Evolutionary conservation across 805 yeast genomes (phyloP), one percentile per base, ranked within the genome.

Genomic region (Teunomyces gatunensis): DNA sequence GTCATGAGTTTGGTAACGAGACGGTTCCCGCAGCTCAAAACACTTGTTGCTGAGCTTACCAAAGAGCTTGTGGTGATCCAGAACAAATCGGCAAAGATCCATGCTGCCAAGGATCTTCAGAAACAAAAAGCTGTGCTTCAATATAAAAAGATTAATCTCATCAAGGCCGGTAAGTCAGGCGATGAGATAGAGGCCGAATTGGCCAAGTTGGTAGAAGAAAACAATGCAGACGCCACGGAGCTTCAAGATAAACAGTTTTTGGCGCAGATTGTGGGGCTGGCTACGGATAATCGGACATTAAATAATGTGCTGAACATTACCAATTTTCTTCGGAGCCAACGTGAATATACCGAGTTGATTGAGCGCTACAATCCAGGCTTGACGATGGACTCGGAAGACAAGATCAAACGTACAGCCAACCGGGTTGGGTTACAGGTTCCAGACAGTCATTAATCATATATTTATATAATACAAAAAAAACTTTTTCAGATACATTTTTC

Each of bases 351-450:
- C 50, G 91, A 84, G 54, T 74, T 92, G 42, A 72, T 91, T 39
- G 94, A 87, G 55, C 77, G 96, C 55, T 94, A 92, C 66, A 89
- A 91, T 58, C 92, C 96, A 3, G 94, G 96, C 2, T 73, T 85
- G 51, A 80, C 80, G 21, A 80, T 86, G 81, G 78, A 83, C 21
- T 96, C 87, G 59, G 79, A 78, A 44, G 97, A 92, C 51, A 83
- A 85, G 47, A 84, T 92, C 23, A 75, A 83, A 56, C 80, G 78
- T 61, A 86, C 96, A 1, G 99, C 98, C 5, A 77, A 84, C 47
- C 78, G 84, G 53, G 99, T 92, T n/a, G 99, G 99, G 0, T 75
- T 92, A 42, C 41, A 56, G n/a, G 67, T 73, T 13, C 78, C 78
- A 6, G 67, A 35, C 6, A 35, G 39, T 35, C 39, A 35, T 35